Evolutionary conservation across 352 stramenopile genomes (phyloP).

Genomic region (Thraustochytrium sp.): DNA sequence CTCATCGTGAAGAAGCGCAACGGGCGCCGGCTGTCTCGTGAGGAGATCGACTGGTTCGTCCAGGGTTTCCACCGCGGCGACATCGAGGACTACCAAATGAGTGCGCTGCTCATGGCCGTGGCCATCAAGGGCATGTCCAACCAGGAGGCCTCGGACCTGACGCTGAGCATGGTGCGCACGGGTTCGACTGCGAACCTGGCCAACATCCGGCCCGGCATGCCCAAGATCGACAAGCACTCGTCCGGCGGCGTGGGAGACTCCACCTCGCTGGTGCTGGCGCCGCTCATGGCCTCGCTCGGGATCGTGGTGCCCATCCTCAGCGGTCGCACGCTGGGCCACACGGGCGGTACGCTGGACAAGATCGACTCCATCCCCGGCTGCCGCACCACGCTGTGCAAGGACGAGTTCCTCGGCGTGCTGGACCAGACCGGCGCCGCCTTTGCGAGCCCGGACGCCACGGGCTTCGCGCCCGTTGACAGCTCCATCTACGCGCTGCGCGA

Average conservation of each 20-base stretch:
- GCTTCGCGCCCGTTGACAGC: constrained; percentile 56
- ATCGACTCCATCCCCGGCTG: constrained; percentile 60
- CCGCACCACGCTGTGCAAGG: constrained; percentile 45
- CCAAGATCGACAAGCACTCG: constrained; percentile 61
- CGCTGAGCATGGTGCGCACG: constrained; percentile 55
- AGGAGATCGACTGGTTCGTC: constrained; percentile 41
- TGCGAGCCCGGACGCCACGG: constrained; percentile 47
- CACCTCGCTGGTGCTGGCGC: constrained; percentile 58
- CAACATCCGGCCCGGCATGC: constrained; percentile 13
- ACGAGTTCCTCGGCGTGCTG: constrained; percentile 49
- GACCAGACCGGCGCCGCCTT: constrained; percentile 47
- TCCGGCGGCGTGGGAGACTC: constrained; percentile 63
- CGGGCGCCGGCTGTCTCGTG: background rate
- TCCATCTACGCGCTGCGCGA: constrained; percentile 63
- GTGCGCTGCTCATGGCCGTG: constrained; percentile 63
- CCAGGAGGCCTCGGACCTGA: constrained; percentile 57
- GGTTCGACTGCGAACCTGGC: constrained; percentile 53
- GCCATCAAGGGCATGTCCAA: constrained; percentile 56
- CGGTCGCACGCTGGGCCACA: constrained; percentile 61
- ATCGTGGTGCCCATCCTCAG: constrained; percentile 59
- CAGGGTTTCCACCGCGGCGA: constrained; percentile 30
- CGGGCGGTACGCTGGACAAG: constrained; percentile 64
- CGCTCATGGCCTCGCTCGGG: constrained; percentile 54
- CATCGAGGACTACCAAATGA: constrained; percentile 64
- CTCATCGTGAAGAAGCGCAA: constrained; percentile 40